phyloP scores from a whole-genome alignment of 192 early-diverging fungal species.

The Geranomyces variabilis region DNA sequence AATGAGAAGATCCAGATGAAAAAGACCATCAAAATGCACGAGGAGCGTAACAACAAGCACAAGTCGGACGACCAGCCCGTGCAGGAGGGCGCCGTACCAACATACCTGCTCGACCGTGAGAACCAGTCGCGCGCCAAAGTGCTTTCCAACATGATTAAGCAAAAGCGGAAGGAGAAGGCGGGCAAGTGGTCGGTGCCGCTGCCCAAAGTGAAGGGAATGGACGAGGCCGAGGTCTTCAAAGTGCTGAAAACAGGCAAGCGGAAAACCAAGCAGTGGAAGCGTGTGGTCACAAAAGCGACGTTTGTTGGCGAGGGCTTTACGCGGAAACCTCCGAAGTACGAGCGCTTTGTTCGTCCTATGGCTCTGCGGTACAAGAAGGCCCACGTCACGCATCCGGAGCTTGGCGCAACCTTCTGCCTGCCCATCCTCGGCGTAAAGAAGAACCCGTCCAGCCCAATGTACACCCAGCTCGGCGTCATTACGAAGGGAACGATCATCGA shows the following conservation, averaged over 20 bases:
- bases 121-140: conserved; percentile 96
- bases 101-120: conserved; percentile 98
- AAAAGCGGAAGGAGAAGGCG: conserved; percentile 99
- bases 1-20: conserved; percentile 99
- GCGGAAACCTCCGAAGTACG: conserved; percentile 99
- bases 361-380: conserved; percentile 98
- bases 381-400: conserved; percentile 98
- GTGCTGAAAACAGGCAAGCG: conserved; percentile 94
- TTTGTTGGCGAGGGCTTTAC: conserved; percentile 99
- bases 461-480: conserved; percentile 95
- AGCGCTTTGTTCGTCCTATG: conserved; percentile 97
- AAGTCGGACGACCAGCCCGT: conserved; percentile 85
- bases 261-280: conserved; percentile 96
- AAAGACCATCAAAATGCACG: conserved; percentile 99
- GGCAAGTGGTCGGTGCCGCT: conserved; percentile 95
- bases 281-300: conserved; percentile 97
- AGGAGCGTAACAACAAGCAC: conserved; percentile 95
- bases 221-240: conserved; percentile 99
- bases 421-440: conserved; percentile 98
- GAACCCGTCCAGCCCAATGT: conserved; percentile 94
- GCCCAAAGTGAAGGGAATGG: conserved; percentile 98
- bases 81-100: conserved; percentile 94
- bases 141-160: conserved; percentile 98
- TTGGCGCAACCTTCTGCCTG: conserved; percentile 94
- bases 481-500: conserved; percentile 99